Evolutionary conservation across 1,139 yeast genomes (phyloP).

Genomic region (Scheffersomyces segobiensis): DNA sequence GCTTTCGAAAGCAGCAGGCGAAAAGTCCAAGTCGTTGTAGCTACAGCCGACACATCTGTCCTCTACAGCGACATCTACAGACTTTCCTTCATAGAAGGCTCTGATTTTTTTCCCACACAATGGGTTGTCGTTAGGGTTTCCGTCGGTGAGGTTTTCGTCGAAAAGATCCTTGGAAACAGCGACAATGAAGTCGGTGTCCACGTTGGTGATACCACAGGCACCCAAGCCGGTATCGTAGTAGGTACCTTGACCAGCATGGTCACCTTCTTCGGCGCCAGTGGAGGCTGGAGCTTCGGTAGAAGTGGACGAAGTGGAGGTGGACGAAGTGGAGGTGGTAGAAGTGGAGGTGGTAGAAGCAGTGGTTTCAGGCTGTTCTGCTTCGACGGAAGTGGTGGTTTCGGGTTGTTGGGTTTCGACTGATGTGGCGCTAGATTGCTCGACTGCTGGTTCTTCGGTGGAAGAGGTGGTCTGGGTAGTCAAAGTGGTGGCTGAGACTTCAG

Average conservation of each 20-base stretch:
- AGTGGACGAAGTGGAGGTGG: slow-evolving; percentile 13
- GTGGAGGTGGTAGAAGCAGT: slow-evolving; percentile 14
- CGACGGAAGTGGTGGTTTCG: slow-evolving; percentile 14
- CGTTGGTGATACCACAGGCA: slow-evolving; percentile 56
- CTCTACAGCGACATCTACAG: slow-evolving; percentile 45
- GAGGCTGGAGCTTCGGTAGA: slow-evolving; percentile 11
- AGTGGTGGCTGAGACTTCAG: slow-evolving; percentile 8
- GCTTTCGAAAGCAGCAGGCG: slow-evolving; percentile 43
- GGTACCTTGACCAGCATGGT: slow-evolving; percentile 56
- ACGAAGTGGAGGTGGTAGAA: slow-evolving; percentile 15
- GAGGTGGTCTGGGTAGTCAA: slow-evolving; percentile 14
- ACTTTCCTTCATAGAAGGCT: slow-evolving; percentile 39
- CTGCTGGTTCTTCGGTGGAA: slow-evolving; percentile 16
- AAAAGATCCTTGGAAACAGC: slow-evolving; percentile 41
- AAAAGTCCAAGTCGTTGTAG: slow-evolving; percentile 41
- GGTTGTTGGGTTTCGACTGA: slow-evolving; percentile 8
- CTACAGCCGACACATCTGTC: slow-evolving; percentile 46
- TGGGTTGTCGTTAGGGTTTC: slow-evolving; percentile 44
- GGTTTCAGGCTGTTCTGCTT: slow-evolving; percentile 8
- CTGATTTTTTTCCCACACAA: slow-evolving; percentile 44
- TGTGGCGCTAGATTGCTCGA: slow-evolving; percentile 6
- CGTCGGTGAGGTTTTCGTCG: slow-evolving; percentile 30
- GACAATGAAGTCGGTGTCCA: slow-evolving; percentile 50
- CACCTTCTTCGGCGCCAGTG: slow-evolving; percentile 15
- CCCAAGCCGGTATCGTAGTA: slow-evolving; percentile 60